These are phyloP conservation scores for Ephemerocybe angulata DNA, from an alignment of 768 basidiomycete species.

Conservation along the genomic window DNA sequence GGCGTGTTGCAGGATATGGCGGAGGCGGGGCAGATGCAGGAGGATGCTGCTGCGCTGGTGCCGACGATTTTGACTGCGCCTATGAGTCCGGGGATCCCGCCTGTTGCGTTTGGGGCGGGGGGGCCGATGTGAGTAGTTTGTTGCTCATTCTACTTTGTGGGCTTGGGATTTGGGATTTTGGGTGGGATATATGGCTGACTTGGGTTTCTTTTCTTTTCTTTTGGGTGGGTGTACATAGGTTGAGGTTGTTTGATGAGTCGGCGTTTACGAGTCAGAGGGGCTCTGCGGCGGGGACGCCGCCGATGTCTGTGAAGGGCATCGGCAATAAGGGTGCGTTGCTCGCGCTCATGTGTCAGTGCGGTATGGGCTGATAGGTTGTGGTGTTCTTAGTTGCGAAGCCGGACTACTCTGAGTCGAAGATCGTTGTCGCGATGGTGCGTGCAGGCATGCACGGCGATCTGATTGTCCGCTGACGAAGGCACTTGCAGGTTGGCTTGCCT, in stretches of 20 bases:
- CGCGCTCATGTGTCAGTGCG: conserved; percentile 3
- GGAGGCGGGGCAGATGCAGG: conserved; percentile 21
- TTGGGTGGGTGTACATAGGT: conserved; percentile 36
- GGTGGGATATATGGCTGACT: not conserved
- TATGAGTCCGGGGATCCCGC: conserved; percentile 45
- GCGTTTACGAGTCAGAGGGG: conserved; percentile 63
- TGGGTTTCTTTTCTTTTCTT: not conserved
- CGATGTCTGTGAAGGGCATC: conserved; percentile 82
- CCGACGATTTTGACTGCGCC: conserved; percentile 11
- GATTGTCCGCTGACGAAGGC: not conserved
- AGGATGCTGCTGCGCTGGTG: conserved; percentile 14
- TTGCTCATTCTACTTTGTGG: not conserved
- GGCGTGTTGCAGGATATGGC: conserved; percentile 51
- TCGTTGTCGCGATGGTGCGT: conserved; percentile 91
- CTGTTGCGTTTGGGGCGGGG: conserved; percentile 66
- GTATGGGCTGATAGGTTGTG: conserved; percentile 4
- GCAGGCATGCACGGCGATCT: not conserved
- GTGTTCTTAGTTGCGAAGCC: conserved; percentile 76
- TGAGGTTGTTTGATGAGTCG: conserved; percentile 79
- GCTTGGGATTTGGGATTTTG: not conserved
- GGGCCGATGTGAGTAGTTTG: conserved; percentile 59
- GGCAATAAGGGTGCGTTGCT: conserved; percentile 70
- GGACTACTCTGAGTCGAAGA: conserved; percentile 98
- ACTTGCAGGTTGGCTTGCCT: conserved; percentile 83
- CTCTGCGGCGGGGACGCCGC: conserved; percentile 75